Base-by-base conservation (phyloP, 2,329 filamentous ascomycete species). In the Onygenales sp. region DNA sequence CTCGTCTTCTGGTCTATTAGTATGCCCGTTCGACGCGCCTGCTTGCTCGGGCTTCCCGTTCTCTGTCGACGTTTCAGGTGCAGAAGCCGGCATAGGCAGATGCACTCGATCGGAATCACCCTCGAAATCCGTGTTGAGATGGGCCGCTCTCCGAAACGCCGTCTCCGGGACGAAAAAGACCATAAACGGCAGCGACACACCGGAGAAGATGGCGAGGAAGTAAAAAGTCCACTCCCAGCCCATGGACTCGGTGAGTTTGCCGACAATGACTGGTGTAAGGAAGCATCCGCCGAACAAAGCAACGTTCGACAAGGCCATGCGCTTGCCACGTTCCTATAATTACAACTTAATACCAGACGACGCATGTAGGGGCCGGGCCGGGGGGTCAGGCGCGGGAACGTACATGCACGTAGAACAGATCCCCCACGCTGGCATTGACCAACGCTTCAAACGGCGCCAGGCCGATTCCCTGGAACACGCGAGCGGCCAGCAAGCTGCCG, bases 201-300 rank as follows among this genome's bases (percentile, higher is more conserved):
- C 88, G 44, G 83, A 79, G 70, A 95, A 94, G 59, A 96, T 95
- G 55, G 89, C 82, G 11, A 95, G 82, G 42, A 96, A 80, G 68
- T 91, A 89, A 65, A 96, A 96, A 0, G 84, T 86, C 90, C 89
- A 95, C 65, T 81, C 73, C 85, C 89, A 95, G n/a, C 84, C 83
- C 49, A 95, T 76, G 0, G 76, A 75, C 47, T 81, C 72, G 2
- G 89, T 89, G 62, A 95, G 91, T 70, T 89, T 90, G 37, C 91
- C 91, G 1, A 91, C 90, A 27, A 95, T 72, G n/a, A 96, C 88
- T 0, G 92, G 92, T 0, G 92, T 95, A 59, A 87, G 77, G 65
- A 87, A 87, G 1, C 83, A 81, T 13, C 83, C 83, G 2, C 85
- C 85, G 58, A 86, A 88, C 2, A 88, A 72, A n/a, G 81, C 78